These are phyloP conservation scores for Talaromyces sp. DNA, from an alignment of 2,329 filamentous ascomycete species.

Conservation along the genomic window DNA sequence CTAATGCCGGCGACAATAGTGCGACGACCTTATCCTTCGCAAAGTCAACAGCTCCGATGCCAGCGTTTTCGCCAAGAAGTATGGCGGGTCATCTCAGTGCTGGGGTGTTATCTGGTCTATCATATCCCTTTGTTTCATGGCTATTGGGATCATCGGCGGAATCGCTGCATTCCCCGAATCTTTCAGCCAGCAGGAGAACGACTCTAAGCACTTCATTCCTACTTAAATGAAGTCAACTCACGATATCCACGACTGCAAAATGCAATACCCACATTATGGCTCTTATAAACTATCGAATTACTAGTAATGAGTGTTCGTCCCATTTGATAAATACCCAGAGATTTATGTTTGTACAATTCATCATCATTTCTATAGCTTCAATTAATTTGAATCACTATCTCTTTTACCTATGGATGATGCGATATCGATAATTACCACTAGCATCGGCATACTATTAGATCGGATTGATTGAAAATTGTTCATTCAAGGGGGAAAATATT, in stretches of 20 bases:
- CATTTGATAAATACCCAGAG: no score
- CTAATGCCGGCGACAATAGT: conserved; percentile 45
- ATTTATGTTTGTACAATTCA: no score
- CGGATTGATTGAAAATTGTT: no score
- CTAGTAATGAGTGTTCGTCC: no score
- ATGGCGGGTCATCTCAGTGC: conserved; percentile 77
- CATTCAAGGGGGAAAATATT: no score
- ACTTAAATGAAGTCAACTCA: conserved; percentile 29
- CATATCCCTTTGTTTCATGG: conserved; percentile 72
- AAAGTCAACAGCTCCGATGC: conserved; percentile 81
- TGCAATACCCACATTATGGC: no score
- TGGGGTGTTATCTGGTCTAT: conserved; percentile 81
- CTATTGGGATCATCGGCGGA: conserved; percentile 71
- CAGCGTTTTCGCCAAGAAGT: conserved; percentile 75
- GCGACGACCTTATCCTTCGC: conserved; percentile 76
- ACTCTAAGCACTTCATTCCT: conserved; percentile 68
- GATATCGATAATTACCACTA: no score
- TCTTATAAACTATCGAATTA: no score
- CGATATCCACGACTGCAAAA: neutral
- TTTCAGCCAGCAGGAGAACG: conserved; percentile 67
- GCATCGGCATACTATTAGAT: no score
- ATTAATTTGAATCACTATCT: no score
- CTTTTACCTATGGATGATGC: no score
- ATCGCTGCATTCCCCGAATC: conserved; percentile 75
- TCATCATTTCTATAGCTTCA: no score